These are phyloP conservation scores for Strobilomyces dryophilus DNA, from an alignment of 768 basidiomycete genomes.

Conservation along the genomic window DNA sequence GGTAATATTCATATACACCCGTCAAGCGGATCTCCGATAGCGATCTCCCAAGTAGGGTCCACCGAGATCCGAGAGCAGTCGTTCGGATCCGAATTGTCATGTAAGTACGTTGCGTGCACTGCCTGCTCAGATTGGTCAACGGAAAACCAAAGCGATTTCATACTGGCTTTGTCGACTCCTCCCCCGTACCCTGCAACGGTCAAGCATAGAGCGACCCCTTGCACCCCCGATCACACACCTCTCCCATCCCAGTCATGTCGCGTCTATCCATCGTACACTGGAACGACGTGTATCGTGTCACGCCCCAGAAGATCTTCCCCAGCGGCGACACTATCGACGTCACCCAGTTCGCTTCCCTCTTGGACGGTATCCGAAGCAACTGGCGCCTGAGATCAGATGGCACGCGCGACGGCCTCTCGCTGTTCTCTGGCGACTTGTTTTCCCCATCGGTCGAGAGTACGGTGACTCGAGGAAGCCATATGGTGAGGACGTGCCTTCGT, in stretches of 20 bases:
- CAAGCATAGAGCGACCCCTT: constrained; percentile 2
- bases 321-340: constrained; percentile 73
- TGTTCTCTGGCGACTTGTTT: constrained; percentile 91
- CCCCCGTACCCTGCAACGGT: background rate
- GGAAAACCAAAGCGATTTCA: background rate
- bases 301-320: constrained; percentile 60
- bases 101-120: too few species aligned
- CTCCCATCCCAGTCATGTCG: constrained; percentile 28
- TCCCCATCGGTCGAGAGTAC: constrained; percentile 84
- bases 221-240: background rate
- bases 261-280: constrained; percentile 56
- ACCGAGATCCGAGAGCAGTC: too few species aligned
- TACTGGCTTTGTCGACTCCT: background rate
- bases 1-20: too few species aligned
- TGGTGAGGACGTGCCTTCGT: constrained; percentile 48
- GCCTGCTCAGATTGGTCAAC: too few species aligned
- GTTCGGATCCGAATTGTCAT: too few species aligned
- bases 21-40: too few species aligned
- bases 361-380: constrained; percentile 55
- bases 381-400: constrained; percentile 52
- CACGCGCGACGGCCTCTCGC: constrained; percentile 62
- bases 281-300: constrained; percentile 83
- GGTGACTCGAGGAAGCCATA: constrained; percentile 86
- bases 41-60: too few species aligned
- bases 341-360: constrained; percentile 74